Conservation (phyloP, 306 rosid genomes). For the Canavalia gladiata region DNA sequence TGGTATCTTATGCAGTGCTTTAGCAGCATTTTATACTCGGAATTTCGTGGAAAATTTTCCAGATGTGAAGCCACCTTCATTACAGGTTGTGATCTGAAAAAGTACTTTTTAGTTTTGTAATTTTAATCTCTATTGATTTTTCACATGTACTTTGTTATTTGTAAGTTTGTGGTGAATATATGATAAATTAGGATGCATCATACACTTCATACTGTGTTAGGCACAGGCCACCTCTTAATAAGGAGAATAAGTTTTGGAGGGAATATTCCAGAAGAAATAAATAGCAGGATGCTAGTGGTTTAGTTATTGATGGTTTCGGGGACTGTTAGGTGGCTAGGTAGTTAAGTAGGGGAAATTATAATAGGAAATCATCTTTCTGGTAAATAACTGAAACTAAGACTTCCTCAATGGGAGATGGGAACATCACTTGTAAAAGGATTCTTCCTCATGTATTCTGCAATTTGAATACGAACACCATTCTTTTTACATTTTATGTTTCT, state of each 20-base stretch:
- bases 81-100: conserved; percentile 73
- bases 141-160: conserved; percentile 21
- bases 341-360: conserved; percentile 17
- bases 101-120: conserved; percentile 40
- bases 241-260: conserved; percentile 8
- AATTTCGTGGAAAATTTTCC: conserved; percentile 80
- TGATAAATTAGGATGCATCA: conserved; percentile 35
- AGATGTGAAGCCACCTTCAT: conserved; percentile 87
- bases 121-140: conserved; percentile 35
- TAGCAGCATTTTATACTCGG: conserved; percentile 96
- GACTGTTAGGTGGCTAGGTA: neutral
- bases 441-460: conserved; percentile 14
- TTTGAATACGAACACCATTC: neutral
- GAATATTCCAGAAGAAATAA: neutral
- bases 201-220: conserved; percentile 5
- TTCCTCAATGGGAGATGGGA: neutral
- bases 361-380: neutral
- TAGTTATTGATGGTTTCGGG: neutral
- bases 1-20: conserved; percentile 73
- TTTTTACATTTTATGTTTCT: neutral
- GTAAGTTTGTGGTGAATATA: conserved; percentile 21
- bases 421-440: neutral
- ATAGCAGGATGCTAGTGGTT: neutral
- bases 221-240: neutral
- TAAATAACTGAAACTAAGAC: conserved; percentile 21